A percentile compares a stretch with the other conserved stretches of the same genome.
phyloP scores from a whole-genome alignment of 2,329 filamentous ascomycete species.

The Elsinoe fawcettii region DNA sequence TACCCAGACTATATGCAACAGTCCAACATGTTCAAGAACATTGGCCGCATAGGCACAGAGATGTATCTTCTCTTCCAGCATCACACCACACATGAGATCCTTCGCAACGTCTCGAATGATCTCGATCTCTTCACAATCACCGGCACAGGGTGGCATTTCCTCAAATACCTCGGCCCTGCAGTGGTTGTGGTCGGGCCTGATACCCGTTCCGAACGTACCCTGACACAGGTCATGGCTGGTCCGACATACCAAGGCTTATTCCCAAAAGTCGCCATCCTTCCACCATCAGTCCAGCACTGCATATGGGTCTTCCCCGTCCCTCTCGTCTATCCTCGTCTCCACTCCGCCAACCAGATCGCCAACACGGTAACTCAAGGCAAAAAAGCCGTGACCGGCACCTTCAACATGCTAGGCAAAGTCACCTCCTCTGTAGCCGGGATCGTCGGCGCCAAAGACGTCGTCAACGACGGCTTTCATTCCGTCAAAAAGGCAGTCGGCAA shows the following conservation, averaged over 20 bases:
- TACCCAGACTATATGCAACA: conserved; percentile 98
- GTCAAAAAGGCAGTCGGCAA: conserved; percentile 97
- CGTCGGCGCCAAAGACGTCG: conserved; percentile 87
- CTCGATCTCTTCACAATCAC: conserved; percentile 93
- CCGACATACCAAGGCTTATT: conserved; percentile 97
- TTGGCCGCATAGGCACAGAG: conserved; percentile 86
- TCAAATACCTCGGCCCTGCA: conserved; percentile 89
- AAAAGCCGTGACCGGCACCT: conserved; percentile 91
- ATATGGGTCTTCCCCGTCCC: conserved; percentile 94
- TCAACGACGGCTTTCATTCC: conserved; percentile 84
- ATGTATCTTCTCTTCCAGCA: conserved; percentile 99
- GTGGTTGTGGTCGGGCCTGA: conserved; percentile 86
- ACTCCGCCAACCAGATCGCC: conserved; percentile 83
- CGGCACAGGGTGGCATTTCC: conserved; percentile 96
- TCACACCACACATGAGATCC: conserved; percentile 87
- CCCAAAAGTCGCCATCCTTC: conserved; percentile 84
- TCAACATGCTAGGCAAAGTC: conserved; percentile 91
- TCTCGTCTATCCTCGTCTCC: conserved; percentile 80
- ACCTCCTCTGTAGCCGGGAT: conserved; percentile 92
- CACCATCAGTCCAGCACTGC: conserved; percentile 90
- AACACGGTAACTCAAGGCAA: conserved; percentile 91
- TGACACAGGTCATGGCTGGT: conserved; percentile 85
- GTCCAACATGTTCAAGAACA: conserved; percentile 96
- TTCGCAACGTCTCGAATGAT: conserved; percentile 82
- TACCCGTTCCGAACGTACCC: conserved; percentile 83